Conservation (phyloP, 805 yeast species). For the Wickerhamiella kurtzmanii region DNA sequence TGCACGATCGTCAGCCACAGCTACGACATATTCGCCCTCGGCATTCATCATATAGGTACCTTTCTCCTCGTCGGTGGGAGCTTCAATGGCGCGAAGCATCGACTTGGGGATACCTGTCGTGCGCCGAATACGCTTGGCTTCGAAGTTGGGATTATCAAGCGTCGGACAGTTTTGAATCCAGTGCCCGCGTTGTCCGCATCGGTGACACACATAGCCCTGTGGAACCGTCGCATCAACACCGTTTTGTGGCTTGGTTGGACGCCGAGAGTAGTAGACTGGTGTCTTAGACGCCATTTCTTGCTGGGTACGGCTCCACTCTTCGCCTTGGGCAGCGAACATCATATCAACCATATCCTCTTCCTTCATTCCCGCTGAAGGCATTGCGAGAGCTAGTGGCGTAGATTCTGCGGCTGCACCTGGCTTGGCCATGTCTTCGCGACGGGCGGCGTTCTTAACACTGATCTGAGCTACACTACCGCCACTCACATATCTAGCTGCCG, state of each 20-base stretch:
- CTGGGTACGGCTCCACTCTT: conserved; percentile 91
- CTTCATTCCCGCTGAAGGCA: conserved; percentile 17
- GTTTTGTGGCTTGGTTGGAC: conserved; percentile 37
- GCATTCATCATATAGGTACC: conserved; percentile 71
- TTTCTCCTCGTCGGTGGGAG: conserved; percentile 49
- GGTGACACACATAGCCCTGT: conserved; percentile 87
- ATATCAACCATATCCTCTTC: conserved; percentile 83
- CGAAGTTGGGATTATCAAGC: conserved; percentile 82
- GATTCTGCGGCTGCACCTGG: conserved; percentile 15
- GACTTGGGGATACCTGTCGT: conserved; percentile 97
- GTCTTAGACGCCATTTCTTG: conserved; percentile 78
- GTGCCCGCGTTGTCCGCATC: conserved; percentile 93
- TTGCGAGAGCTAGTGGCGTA: conserved; percentile 10
- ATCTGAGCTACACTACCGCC: conserved; percentile 27
- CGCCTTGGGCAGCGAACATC: conserved; percentile 88
- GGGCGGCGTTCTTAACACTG: conserved; percentile 25
- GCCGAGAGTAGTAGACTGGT: conserved; percentile 43
- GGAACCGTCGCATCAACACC: conserved; percentile 43
- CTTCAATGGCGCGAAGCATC: conserved; percentile 72
- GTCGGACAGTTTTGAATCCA: conserved; percentile 96
- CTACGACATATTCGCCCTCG: conserved; percentile 89
- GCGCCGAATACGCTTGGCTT: conserved; percentile 76
- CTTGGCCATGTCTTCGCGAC: conserved; percentile 24
- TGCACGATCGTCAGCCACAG: conserved; percentile 84
- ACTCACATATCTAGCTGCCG: conserved; percentile 47